Conservation (phyloP, 306 rosid species). For the Oxytropis ochrocephala region DNA sequence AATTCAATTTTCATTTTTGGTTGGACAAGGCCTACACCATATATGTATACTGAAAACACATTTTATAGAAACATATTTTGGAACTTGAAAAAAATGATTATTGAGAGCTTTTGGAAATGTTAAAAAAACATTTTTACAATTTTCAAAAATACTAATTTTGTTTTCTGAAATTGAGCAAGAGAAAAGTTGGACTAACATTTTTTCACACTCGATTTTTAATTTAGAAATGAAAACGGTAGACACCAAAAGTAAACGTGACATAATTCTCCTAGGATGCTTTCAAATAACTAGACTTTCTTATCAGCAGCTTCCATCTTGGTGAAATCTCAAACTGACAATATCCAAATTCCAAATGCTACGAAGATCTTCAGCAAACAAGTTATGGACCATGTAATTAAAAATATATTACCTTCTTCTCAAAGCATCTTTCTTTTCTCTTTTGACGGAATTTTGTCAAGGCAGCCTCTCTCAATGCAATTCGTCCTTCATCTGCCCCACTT, state of each 20-base stretch:
- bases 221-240: too few relatives aligned
- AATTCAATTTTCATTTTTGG: too few relatives aligned
- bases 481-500: conserved; percentile 40
- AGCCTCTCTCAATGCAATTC: conserved; percentile 56
- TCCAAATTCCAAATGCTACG: not conserved
- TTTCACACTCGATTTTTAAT: too few relatives aligned
- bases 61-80: too few relatives aligned
- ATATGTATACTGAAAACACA: too few relatives aligned
- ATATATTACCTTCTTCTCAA: conserved; percentile 60
- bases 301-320: not conserved
- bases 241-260: too few relatives aligned
- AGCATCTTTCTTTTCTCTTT: conserved; percentile 80
- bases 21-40: too few relatives aligned
- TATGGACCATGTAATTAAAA: not conserved
- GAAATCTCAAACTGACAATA: not conserved
- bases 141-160: not conserved
- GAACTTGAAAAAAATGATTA: too few relatives aligned
- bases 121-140: too few relatives aligned
- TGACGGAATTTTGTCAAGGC: conserved; percentile 62
- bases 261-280: not conserved
- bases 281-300: not conserved
- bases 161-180: too few relatives aligned
- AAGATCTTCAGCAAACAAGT: conserved; percentile 2
- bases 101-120: too few relatives aligned
- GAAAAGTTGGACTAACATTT: too few relatives aligned